Percentiles rank a stretch among this genome's conserved stretches.
These are phyloP conservation scores for Castanospermum australe DNA, from an alignment of 306 rosid species.

Conservation along the genomic window DNA sequence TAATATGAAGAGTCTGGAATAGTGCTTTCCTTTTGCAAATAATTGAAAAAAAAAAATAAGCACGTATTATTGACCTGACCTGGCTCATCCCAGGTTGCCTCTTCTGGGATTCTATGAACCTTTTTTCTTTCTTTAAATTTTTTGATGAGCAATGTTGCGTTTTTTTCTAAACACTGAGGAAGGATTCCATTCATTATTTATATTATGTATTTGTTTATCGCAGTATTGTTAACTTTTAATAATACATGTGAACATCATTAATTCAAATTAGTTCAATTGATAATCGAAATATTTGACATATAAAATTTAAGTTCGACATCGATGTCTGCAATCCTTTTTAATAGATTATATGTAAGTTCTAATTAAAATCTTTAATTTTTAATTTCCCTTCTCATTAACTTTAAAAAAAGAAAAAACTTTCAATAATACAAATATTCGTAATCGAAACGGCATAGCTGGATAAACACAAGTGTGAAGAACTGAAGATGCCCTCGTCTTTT, in stretches of 20 bases:
- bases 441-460: no score
- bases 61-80: slow-evolving; percentile 4
- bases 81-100: slow-evolving; percentile 26
- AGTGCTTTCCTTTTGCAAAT: slow-evolving; percentile 9
- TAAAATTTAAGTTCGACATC: no score
- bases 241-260: not conserved
- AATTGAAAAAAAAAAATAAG: slow-evolving; percentile 9
- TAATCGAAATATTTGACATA: no score
- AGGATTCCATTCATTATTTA: not conserved
- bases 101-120: not conserved
- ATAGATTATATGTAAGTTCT: no score
- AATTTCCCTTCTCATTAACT: no score
- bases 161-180: not conserved
- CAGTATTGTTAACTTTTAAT: not conserved
- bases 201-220: not conserved
- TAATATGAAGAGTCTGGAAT: not conserved
- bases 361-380: no score
- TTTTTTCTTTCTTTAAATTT: not conserved
- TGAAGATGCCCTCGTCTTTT: no score
- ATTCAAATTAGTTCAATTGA: no score
- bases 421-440: no score
- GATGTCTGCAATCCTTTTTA: no score
- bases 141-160: not conserved
- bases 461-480: no score
- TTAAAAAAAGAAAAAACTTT: no score